These are phyloP conservation scores for rapeseed (Brassica napus) DNA, from an alignment of 345 rosid species.

Conservation along the genomic window DNA sequence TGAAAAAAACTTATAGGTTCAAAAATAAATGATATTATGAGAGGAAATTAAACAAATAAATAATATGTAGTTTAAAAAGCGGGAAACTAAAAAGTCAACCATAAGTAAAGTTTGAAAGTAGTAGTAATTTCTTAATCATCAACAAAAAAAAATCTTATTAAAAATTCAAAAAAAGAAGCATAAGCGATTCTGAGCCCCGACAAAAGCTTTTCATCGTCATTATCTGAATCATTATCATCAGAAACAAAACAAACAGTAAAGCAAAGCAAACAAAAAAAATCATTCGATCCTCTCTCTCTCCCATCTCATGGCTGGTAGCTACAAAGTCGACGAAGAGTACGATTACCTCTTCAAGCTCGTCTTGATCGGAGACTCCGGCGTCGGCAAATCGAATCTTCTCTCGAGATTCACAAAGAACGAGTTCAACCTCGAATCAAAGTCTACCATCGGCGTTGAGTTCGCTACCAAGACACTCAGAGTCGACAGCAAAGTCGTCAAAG, in stretches of 20 bases:
- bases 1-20: not conserved
- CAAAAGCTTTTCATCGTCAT: not conserved
- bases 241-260: not conserved
- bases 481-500: slow-evolving; percentile 39
- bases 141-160: not conserved
- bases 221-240: slow-evolving; percentile 31
- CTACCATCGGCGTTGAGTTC: slow-evolving; percentile 43
- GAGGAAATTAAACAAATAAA: not conserved
- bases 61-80: not conserved
- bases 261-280: not conserved
- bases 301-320: slow-evolving; percentile 30
- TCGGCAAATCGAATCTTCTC: slow-evolving; percentile 41
- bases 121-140: not conserved
- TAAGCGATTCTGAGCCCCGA: not conserved
- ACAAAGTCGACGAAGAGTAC: slow-evolving; percentile 42
- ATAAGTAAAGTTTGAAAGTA: not conserved
- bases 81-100: not conserved
- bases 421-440: slow-evolving; percentile 44
- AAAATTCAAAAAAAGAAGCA: not conserved
- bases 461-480: slow-evolving; percentile 39
- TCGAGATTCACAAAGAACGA: slow-evolving; percentile 43
- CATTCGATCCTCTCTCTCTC: not conserved
- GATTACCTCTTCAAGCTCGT: slow-evolving; percentile 47
- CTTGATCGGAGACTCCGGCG: slow-evolving; percentile 43
- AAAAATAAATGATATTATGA: not conserved